Conservation (phyloP, 2,329 filamentous ascomycete species). For the Nemania abortiva region DNA sequence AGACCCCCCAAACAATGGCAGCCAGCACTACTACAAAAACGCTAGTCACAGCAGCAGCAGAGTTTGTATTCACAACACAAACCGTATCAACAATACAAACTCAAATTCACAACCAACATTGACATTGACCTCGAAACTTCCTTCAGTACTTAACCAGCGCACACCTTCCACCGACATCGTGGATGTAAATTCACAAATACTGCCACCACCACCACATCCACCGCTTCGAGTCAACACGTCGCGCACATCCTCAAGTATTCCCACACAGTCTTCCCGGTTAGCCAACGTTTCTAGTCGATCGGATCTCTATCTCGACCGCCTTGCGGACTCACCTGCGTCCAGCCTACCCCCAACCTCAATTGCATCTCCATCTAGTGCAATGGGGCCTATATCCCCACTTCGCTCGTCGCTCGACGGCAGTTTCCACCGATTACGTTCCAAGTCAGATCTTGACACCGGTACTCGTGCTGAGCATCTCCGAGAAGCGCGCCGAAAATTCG, state of each 20-base stretch:
- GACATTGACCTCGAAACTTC: conserved; percentile 50
- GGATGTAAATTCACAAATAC: conserved; percentile 45
- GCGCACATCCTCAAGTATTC: conserved; percentile 50
- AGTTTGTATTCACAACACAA: conserved; percentile 47
- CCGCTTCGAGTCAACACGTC: conserved; percentile 56
- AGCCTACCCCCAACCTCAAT: conserved; percentile 43
- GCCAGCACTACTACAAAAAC: conserved; percentile 28
- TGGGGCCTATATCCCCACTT: conserved; percentile 63
- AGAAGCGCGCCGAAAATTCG: conserved; percentile 71
- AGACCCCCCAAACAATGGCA: conserved; percentile 9
- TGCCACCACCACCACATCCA: conserved; percentile 37
- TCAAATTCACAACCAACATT: conserved; percentile 51
- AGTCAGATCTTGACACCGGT: conserved; percentile 69
- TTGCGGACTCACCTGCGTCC: conserved; percentile 53
- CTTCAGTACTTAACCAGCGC: conserved; percentile 56
- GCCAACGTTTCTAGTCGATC: conserved; percentile 62
- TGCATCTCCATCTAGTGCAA: conserved; percentile 53
- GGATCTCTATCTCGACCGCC: conserved; percentile 59
- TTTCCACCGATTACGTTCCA: conserved; percentile 69
- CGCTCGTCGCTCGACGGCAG: conserved; percentile 70
- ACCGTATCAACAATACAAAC: conserved; percentile 40
- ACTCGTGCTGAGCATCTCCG: conserved; percentile 69
- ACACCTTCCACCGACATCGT: conserved; percentile 55
- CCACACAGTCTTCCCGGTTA: conserved; percentile 54
- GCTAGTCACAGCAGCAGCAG: conserved; percentile 28